Evolutionary conservation across 192 early-diverging fungal species (phyloP).

Genomic region (Kickxella alabastrina): DNA sequence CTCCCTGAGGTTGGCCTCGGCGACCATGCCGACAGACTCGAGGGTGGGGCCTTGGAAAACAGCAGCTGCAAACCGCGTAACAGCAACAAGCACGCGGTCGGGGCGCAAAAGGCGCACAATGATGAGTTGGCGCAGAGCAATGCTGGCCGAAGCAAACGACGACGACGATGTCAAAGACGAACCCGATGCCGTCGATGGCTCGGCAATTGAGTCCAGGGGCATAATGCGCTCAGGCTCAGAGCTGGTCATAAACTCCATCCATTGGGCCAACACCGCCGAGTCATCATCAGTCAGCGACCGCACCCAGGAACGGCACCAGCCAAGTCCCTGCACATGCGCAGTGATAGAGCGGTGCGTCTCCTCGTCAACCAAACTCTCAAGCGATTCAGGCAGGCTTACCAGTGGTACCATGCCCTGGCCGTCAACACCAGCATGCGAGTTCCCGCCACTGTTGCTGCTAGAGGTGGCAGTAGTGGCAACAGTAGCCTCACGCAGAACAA

Average conservation of each 20-base stretch:
- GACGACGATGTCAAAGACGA: background rate
- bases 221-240: slow-evolving; percentile 30
- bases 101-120: slow-evolving; percentile 83
- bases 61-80: slow-evolving; percentile 64
- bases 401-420: slow-evolving; percentile 4
- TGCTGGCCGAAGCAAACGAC: slow-evolving; percentile 19
- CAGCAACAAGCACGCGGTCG: slow-evolving; percentile 78
- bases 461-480: background rate
- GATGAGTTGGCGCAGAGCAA: slow-evolving; percentile 73
- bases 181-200: background rate
- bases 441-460: background rate
- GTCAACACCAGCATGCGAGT: too few relatives aligned
- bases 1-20: slow-evolving; percentile 67
- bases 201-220: slow-evolving; percentile 9
- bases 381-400: slow-evolving; percentile 9
- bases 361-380: slow-evolving; percentile 20
- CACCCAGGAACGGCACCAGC: slow-evolving; percentile 44
- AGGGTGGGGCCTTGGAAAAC: slow-evolving; percentile 42
- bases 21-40: slow-evolving; percentile 14
- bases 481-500: slow-evolving; percentile 28
- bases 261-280: background rate
- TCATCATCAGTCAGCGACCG: slow-evolving; percentile 3
- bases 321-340: slow-evolving; percentile 18
- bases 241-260: slow-evolving; percentile 18
- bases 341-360: slow-evolving; percentile 15